Base-by-base conservation (phyloP, 345 rosid genomes). In the Garcia nutans region DNA sequence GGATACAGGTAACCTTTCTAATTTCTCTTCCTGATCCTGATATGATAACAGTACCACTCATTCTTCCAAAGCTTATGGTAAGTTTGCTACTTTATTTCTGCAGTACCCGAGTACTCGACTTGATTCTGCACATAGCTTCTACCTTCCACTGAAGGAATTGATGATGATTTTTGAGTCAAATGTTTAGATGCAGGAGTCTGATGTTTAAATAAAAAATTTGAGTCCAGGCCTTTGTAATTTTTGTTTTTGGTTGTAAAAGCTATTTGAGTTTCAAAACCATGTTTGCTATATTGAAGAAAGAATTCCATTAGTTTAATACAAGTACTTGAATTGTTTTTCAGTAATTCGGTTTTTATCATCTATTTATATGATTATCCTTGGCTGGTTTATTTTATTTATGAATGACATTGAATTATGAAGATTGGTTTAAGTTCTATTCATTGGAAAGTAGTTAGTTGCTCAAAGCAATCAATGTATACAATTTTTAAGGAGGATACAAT, bases 71-170 rank as follows among this genome's bases (percentile, higher is more conserved):
- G 58, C 58, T 54, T 6, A 16, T 54, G 2, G 6, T 28, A 28
- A 28, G 1, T 3, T 54, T 54, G n/a, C 58, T 54, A 56, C 37
- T 75, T 12, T 58, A 12, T 55, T 76, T 22, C 22, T 84, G 83
- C 88, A 93, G 98, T 75, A 50, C 97, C 8, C 97, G 93, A 37
- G 95, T 90, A 71, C 68, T 93, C 28, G 98, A 91, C 87, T 80
- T 93, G 92, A 88, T 93, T 23, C 85, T 63, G 44, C 91, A 91
- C 88, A 89, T 88, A 80, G 88, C 94, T 15, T 78, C 86, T n/a
- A 23, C 50, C 33, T 49, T 12, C 2, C 47, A 54, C n/a, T 52
- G 58, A 74, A 37, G 22, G 7, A 64, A 41, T 50, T 55, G 61
- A 33, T 62, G 20, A 17, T 54, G 65, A 19, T 59, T 61, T 63